Evolutionary conservation across 192 early-diverging fungal species (phyloP), one percentile per base, ranked within the genome.

Genomic region (Coemansia sp.): DNA sequence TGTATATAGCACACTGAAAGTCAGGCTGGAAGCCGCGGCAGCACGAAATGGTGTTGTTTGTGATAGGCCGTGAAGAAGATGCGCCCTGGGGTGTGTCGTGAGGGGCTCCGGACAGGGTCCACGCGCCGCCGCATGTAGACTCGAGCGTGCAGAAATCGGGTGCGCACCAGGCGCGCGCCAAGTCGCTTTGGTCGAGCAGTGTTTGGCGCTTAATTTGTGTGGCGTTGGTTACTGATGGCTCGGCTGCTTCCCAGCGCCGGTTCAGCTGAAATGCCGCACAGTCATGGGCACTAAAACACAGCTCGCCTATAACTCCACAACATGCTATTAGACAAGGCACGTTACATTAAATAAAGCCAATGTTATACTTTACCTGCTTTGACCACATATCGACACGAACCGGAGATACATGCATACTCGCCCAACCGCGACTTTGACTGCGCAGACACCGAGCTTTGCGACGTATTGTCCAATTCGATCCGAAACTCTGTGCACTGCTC

Each of bases 71-170:
- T 13, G 60, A 69, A 7, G 75, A 53, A 27, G 75, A 68, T 37
- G 72, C 71, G 23, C 67, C 71, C 6, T 63, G 66, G 1, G 76
- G 71, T 19, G 54, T 37, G 7, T 67, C 47, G 12, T n/a, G 18
- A 3, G 82, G 84, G 9, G 84, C 78, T 19, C 78, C 73, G 2
- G 66, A 62, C 8, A 84, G 68, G 23, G 83, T 81, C 86, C 86
- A 88, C 12, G 84, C 85, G 19, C 84, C 83, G 29, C 79, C 85
- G 58, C 88, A 89, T 0, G 74, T 78, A 9, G 86, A 86, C 45
- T 84, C 88, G 12, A 88, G 59, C 8, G 86, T 87, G 62, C 86
- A 88, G 41, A 79, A 76, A 13, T 74, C 61, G 10, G 86, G 82
- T 1, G 78, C 72, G 61, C 88, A 78, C 61, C 68, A 70, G 20